phyloP scores from a whole-genome alignment of 352 stramenopile genomes.

The Phytopythium oedochilum region DNA sequence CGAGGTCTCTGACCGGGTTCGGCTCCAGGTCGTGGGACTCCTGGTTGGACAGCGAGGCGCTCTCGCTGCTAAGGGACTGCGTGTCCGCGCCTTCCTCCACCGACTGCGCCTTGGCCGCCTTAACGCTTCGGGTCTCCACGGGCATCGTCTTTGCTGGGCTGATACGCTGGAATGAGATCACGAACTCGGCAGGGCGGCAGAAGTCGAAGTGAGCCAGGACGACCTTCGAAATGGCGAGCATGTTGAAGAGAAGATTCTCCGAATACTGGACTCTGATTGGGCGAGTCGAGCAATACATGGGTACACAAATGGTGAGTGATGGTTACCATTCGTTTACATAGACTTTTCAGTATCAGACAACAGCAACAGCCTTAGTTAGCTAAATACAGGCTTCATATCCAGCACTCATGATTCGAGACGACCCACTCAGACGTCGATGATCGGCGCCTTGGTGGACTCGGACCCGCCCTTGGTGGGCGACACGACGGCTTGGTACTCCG shows the following conservation, averaged over 20 bases:
- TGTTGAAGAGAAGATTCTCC: slow-evolving; percentile 4
- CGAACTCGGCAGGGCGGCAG: background rate
- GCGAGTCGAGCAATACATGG: background rate
- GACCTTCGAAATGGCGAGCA: background rate
- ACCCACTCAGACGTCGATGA: background rate
- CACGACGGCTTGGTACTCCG: slow-evolving; percentile 14
- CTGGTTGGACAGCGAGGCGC: background rate
- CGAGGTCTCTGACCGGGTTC: slow-evolving; percentile 4
- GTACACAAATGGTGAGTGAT: background rate
- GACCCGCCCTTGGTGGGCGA: slow-evolving; percentile 6
- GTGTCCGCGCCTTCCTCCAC: background rate
- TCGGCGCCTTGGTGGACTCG: background rate
- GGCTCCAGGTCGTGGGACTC: background rate
- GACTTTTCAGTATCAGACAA: background rate
- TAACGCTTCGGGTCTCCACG: background rate
- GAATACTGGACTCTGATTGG: background rate
- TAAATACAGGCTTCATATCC: background rate
- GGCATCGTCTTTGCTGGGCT: background rate
- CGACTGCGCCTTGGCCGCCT: background rate
- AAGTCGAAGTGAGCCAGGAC: background rate
- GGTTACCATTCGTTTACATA: background rate
- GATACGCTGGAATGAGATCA: background rate
- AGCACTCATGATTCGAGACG: background rate
- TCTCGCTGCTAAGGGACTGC: background rate
- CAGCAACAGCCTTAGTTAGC: background rate